Evolutionary conservation across 73 alveolate genomes (phyloP).

Genomic region (Blepharisma stoltei): DNA sequence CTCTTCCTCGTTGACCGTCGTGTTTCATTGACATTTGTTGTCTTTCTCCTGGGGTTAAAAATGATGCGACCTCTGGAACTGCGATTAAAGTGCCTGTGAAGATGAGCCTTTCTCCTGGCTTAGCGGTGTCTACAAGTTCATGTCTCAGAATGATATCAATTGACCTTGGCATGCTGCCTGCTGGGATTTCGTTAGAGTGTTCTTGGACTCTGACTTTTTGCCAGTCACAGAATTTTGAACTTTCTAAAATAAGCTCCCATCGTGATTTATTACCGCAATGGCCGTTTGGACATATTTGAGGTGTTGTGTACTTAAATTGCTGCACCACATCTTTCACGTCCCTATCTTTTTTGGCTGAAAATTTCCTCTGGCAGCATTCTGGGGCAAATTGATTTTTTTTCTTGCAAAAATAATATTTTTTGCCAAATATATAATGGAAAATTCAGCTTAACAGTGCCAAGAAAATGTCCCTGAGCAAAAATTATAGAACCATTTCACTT

Average conservation of each 20-base stretch:
- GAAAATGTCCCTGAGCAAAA: too few relatives aligned
- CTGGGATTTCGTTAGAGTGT: slow-evolving; percentile 91
- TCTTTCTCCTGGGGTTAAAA: slow-evolving; percentile 26
- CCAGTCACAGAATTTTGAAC: slow-evolving; percentile 94
- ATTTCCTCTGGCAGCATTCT: too few relatives aligned
- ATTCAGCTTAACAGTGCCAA: too few relatives aligned
- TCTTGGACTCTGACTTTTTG: slow-evolving; percentile 97
- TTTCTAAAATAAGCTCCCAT: slow-evolving; percentile 84
- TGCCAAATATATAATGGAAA: too few relatives aligned
- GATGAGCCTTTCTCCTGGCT: slow-evolving; percentile 93
- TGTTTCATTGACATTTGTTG: slow-evolving; percentile 49
- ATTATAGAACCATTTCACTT: too few relatives aligned
- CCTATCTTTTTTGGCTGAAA: too few relatives aligned
- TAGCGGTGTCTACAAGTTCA: slow-evolving; percentile 89
- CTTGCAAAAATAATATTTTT: too few relatives aligned
- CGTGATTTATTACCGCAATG: slow-evolving; percentile 90
- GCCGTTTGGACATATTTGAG: slow-evolving; percentile 81
- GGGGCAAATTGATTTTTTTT: too few relatives aligned
- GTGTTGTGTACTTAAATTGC: slow-evolving; percentile 97
- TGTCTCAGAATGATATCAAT: slow-evolving; percentile 94
- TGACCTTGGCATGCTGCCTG: slow-evolving; percentile 99
- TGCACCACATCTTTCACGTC: slow-evolving; percentile 86
- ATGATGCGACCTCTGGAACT: slow-evolving; percentile 3
- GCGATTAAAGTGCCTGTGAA: slow-evolving; percentile 72
- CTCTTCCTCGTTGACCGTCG: slow-evolving; percentile 70